Evolutionary conservation across 306 rosid genomes (phyloP).

Genomic region (Lagenaria siceraria): DNA sequence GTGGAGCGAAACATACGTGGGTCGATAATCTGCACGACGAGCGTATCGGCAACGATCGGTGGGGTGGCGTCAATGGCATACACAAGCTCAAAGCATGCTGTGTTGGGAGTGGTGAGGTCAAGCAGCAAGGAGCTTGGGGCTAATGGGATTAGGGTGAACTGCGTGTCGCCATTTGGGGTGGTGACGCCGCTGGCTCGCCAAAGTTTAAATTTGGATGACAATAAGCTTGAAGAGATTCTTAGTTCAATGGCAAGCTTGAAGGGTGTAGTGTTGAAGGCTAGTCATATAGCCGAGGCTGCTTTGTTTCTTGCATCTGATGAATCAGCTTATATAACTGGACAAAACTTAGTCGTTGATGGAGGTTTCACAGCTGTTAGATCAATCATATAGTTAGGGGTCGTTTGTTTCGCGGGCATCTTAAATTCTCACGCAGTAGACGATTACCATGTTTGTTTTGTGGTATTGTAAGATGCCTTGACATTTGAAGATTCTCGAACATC

Average conservation of each 20-base stretch:
- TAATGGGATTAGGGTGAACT: conserved; percentile 67
- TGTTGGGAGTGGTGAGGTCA: conserved; percentile 51
- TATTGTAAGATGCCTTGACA: too few species aligned
- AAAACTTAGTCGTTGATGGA: conserved; percentile 71
- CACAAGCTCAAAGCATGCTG: conserved; percentile 61
- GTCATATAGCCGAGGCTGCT: conserved; percentile 71
- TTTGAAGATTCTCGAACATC: too few species aligned
- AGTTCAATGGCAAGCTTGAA: conserved; percentile 39
- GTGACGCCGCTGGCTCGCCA: conserved; percentile 53
- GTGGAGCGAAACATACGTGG: conserved; percentile 37
- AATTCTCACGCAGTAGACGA: too few species aligned
- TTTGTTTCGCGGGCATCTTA: too few species aligned
- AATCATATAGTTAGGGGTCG: not conserved
- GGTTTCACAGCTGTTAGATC: conserved; percentile 48
- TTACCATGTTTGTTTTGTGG: too few species aligned
- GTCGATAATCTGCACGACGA: conserved; percentile 67
- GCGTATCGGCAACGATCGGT: conserved; percentile 46
- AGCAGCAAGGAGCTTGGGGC: conserved; percentile 71
- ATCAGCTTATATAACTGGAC: conserved; percentile 56
- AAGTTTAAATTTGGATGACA: conserved; percentile 21
- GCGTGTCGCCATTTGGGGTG: conserved; percentile 67
- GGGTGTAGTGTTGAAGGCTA: conserved; percentile 60
- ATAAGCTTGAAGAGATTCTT: conserved; percentile 33
- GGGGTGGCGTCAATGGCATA: conserved; percentile 56
- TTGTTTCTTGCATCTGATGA: conserved; percentile 75